phyloP scores from a whole-genome alignment of 1,284 basidiomycete genomes.

The Anthracocystis walkeri region DNA sequence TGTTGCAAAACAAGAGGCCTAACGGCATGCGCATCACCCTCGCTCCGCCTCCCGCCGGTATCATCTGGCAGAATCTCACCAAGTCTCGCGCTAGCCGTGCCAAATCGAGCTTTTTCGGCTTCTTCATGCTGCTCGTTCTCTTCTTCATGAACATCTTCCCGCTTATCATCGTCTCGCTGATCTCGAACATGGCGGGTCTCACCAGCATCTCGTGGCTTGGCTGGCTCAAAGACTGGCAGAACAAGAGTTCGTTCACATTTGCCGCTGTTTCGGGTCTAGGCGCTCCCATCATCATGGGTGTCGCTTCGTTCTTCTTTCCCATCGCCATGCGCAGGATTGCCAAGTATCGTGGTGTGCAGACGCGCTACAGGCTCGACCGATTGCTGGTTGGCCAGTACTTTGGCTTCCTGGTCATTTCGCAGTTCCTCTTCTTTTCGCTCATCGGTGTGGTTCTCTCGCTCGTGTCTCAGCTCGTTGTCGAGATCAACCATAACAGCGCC shows the following conservation, averaged over 20 bases:
- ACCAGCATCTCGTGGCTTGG: conserved; percentile 41
- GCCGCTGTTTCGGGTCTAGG: conserved; percentile 61
- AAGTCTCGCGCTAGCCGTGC: conserved; percentile 46
- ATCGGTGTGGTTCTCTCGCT: conserved; percentile 65
- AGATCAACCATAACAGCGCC: conserved; percentile 53
- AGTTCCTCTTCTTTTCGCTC: conserved; percentile 67
- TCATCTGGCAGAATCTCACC: conserved; percentile 67
- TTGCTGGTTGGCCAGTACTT: conserved; percentile 64
- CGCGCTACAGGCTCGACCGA: conserved; percentile 56
- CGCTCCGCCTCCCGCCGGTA: conserved; percentile 62
- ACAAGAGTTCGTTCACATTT: conserved; percentile 54
- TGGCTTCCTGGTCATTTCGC: conserved; percentile 64
- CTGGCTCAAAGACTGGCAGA: conserved; percentile 58
- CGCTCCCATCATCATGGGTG: conserved; percentile 63
- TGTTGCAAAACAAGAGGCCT: conserved; percentile 50
- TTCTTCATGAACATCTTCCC: conserved; percentile 66
- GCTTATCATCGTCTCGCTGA: conserved; percentile 57
- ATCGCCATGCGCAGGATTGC: conserved; percentile 64
- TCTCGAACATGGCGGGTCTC: conserved; percentile 65
- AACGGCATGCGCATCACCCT: conserved; percentile 56
- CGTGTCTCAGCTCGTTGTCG: conserved; percentile 44
- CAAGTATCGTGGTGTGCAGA: conserved; percentile 66
- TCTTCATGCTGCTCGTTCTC: conserved; percentile 55
- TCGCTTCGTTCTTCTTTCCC: conserved; percentile 62
- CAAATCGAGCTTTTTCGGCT: conserved; percentile 56